These are phyloP conservation scores for Amphirosellinia nigrospora DNA, from an alignment of 495 filamentous ascomycete genomes.

Conservation along the genomic window DNA sequence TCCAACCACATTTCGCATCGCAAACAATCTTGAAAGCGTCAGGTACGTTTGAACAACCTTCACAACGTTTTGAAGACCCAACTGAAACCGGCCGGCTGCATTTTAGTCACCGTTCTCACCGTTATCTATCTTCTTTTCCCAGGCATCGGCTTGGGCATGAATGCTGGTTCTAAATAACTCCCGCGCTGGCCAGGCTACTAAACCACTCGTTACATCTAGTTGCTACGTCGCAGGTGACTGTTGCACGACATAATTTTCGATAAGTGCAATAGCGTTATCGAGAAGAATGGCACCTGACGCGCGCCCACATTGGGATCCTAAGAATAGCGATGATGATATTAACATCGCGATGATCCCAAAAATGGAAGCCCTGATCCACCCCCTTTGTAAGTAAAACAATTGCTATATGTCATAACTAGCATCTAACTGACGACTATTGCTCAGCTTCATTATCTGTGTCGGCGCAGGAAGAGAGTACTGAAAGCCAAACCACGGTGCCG, in stretches of 20 bases:
- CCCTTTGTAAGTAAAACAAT: not conserved
- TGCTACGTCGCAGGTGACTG: not conserved
- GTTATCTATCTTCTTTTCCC: not conserved
- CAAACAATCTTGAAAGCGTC: not conserved
- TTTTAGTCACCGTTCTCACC: not conserved
- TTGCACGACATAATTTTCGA: not conserved
- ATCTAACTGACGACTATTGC: not conserved
- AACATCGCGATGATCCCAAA: conserved; percentile 1
- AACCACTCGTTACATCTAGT: not conserved
- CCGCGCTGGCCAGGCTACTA: not conserved
- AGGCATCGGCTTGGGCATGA: not conserved
- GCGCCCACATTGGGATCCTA: not conserved
- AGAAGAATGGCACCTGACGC: conserved; percentile 1
- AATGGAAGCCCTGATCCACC: not conserved
- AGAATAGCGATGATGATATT: conserved; percentile 12
- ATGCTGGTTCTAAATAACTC: not conserved
- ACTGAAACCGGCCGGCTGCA: not conserved
- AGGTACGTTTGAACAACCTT: not conserved
- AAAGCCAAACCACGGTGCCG: not conserved
- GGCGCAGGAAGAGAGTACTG: not conserved
- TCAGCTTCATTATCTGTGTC: not conserved
- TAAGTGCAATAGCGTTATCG: not conserved
- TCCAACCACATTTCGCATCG: not conserved
- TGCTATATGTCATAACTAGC: not conserved
- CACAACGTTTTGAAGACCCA: not conserved